Evolutionary conservation across 768 basidiomycete species (phyloP), one percentile per base, ranked within the genome.

Genomic region (Lentinula edodes): DNA sequence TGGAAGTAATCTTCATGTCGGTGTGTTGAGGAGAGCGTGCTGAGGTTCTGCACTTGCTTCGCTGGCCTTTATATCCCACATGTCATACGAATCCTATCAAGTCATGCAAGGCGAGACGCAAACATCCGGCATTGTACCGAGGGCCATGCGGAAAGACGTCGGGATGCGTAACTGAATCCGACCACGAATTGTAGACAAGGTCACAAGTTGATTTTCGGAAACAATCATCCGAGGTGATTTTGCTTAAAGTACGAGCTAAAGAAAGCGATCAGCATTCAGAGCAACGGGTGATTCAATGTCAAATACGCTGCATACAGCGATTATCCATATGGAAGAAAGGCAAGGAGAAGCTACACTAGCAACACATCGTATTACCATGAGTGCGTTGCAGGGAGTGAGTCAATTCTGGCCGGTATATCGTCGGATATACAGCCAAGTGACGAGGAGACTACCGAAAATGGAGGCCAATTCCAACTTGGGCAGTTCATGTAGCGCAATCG

Each of bases 41-140:
- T 43, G 28, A 32, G 23, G n/a, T 20, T 48, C 41, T 41, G 9
- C 28, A n/a, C 18, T 28, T 34, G 23, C 41, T 56, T 41, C 23
- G 16, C 23, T 43, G 55, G 41, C 9, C n/a, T 56, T 42, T 56
- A 56, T 54, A 54, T 5, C 53, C 35, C 18, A 54, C 53, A 34
- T 34, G 35, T 18, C 35, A 52, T 5, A n/a, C 1, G 7, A 9
- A 48, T 28, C 3, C 28, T 28, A 52, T 13, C 28, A 28, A 20
- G 51, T 32, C 51, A 36, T 52, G 28, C 15, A 23, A 16, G 28
- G 9, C 41, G 9, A 28, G 15, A 32, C 28, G 42, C 23, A 58
- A 72, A 77, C 58, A 74, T 74, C 65, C 76, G 76, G 76, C 58
- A 66, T 74, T 75, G 71, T 66, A 66, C 73, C 74, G 75, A 73